Conservation (phyloP, 116 monocot genomes). For the Cymodocea nodosa region DNA sequence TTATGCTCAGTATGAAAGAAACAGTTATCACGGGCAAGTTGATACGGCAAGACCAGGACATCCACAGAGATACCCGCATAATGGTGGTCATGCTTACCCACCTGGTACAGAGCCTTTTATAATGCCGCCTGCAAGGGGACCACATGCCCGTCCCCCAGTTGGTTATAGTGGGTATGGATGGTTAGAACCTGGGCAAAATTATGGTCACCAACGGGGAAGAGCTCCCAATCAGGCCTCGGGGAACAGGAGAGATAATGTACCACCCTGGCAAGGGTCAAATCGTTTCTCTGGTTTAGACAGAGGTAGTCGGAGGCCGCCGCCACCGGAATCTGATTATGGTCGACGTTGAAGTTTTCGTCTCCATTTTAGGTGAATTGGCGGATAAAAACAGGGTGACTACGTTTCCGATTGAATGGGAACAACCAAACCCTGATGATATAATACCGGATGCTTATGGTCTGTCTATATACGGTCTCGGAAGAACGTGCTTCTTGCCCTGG, state of each 20-base stretch:
- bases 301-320: conserved; percentile 9
- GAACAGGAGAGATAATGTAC: conserved; percentile 8
- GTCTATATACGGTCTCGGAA: not conserved
- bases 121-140: conserved; percentile 6
- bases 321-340: conserved; percentile 17
- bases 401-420: not conserved
- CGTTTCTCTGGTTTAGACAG: conserved; percentile 20
- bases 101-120: conserved; percentile 8
- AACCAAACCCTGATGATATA: not conserved
- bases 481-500: not conserved
- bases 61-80: conserved; percentile 16
- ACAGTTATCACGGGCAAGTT: conserved; percentile 8
- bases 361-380: no score
- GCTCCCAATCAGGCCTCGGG: not conserved
- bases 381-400: no score
- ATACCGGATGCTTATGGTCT: not conserved
- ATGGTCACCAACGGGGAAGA: conserved; percentile 5
- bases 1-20: conserved; percentile 5
- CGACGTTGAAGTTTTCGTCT: not conserved
- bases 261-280: conserved; percentile 15
- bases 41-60: conserved; percentile 14
- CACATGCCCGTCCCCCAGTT: conserved; percentile 10
- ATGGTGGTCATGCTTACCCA: conserved; percentile 12
- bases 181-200: conserved; percentile 10
- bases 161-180: conserved; percentile 19